Percentiles rank a stretch among this genome's conserved stretches.
Evolutionary conservation across 2,329 filamentous ascomycete species (phyloP).

Genomic region (Polychaeton citri): DNA sequence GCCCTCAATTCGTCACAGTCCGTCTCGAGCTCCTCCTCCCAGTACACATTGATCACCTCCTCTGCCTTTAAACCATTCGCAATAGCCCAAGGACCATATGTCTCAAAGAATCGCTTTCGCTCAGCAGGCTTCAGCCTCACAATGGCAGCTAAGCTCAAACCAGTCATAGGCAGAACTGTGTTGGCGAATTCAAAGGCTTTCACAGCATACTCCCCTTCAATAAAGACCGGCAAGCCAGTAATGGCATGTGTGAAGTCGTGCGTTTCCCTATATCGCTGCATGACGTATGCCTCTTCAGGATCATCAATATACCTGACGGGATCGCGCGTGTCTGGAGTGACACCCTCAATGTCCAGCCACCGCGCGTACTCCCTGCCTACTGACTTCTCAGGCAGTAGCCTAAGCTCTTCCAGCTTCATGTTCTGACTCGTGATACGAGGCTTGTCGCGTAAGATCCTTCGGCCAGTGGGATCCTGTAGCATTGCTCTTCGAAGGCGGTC

Average conservation of each 20-base stretch:
- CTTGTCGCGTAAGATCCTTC: conserved; percentile 78
- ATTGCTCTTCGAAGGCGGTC: conserved; percentile 82
- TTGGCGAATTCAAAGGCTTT: conserved; percentile 98
- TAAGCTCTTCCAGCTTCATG: conserved; percentile 55
- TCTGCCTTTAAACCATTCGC: conserved; percentile 62
- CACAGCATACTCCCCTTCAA: conserved; percentile 94
- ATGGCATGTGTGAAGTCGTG: conserved; percentile 97
- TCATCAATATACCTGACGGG: conserved; percentile 84
- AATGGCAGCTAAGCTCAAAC: conserved; percentile 63
- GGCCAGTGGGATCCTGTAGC: conserved; percentile 70
- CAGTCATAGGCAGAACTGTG: conserved; percentile 89
- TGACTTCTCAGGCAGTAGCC: conserved; percentile 55
- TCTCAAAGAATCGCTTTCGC: conserved; percentile 52
- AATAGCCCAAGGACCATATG: conserved; percentile 84
- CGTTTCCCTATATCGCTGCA: conserved; percentile 94
- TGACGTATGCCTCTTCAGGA: conserved; percentile 91
- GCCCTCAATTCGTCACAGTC: conserved; percentile 63
- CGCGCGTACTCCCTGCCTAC: conserved; percentile 71
- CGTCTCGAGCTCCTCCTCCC: conserved; percentile 85
- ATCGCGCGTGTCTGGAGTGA: conserved; percentile 78
- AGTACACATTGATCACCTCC: conserved; percentile 91
- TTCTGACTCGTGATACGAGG: conserved; percentile 71
- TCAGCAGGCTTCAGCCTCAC: conserved; percentile 50
- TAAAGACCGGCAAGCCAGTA: conserved; percentile 75
- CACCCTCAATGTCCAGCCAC: conserved; percentile 91